Evolutionary conservation across 805 yeast genomes (phyloP).

Genomic region (Metschnikowia picachoensis): DNA sequence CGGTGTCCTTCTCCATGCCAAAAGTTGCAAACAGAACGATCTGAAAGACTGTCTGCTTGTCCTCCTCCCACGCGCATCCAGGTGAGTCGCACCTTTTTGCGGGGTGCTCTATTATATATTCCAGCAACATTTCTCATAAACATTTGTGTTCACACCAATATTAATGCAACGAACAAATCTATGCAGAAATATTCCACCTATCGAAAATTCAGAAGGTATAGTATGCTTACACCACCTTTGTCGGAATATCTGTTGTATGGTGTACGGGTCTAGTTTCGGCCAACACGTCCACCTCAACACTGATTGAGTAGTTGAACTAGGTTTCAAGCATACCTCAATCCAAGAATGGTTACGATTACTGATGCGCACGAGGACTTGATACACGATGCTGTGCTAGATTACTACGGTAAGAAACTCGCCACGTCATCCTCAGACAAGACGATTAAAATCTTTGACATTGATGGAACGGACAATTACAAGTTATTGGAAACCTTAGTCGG

Average conservation of each 20-base stretch:
- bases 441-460: constrained; percentile 21
- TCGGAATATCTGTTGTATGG: background rate
- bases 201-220: too few relatives aligned
- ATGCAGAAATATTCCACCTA: too few relatives aligned
- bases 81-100: too few relatives aligned
- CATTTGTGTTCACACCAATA: too few relatives aligned
- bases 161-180: too few relatives aligned
- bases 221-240: background rate
- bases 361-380: constrained; percentile 91
- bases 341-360: constrained; percentile 69
- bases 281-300: constrained; percentile 1
- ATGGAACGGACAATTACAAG: constrained; percentile 25
- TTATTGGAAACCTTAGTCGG: constrained; percentile 82
- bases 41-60: too few relatives aligned
- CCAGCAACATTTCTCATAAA: too few relatives aligned
- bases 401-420: constrained; percentile 93
- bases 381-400: constrained; percentile 96
- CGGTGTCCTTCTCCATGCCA: constrained; percentile 8
- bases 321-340: background rate
- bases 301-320: background rate
- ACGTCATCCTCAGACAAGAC: constrained; percentile 20
- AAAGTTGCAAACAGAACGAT: background rate
- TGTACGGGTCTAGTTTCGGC: constrained; percentile 1
- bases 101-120: too few relatives aligned
- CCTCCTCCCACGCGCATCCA: too few relatives aligned